phyloP scores from a whole-genome alignment of 139 green algal species.

The Picochlorum costavermella region DNA sequence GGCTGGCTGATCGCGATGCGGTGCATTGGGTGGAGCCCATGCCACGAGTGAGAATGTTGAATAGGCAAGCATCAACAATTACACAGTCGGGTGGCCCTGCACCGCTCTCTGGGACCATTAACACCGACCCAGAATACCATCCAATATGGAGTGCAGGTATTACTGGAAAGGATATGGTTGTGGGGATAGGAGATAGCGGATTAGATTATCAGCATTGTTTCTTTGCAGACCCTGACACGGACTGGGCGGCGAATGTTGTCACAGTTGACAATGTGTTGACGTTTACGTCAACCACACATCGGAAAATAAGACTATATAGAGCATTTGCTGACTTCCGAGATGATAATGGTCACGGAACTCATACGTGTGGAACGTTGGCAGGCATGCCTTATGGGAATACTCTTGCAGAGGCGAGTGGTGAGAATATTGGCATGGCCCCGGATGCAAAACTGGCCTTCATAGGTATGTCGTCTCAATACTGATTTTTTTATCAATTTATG shows the following conservation, averaged over 20 bases:
- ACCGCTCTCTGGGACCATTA: not conserved
- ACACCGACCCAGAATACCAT: constrained; percentile 28
- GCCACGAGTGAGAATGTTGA: constrained; percentile 34
- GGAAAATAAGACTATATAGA: constrained; percentile 72
- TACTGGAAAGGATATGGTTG: constrained; percentile 52
- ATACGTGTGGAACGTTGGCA: constrained; percentile 65
- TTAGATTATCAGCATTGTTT: constrained; percentile 68
- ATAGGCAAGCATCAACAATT: constrained; percentile 43
- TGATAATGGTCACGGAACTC: constrained; percentile 78
- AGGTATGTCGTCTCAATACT: not conserved
- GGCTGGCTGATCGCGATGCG: constrained; percentile 20
- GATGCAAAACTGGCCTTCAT: constrained; percentile 72
- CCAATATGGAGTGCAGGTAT: constrained; percentile 68
- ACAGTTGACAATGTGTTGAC: constrained; percentile 5
- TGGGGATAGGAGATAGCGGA: constrained; percentile 84
- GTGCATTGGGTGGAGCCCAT: constrained; percentile 41
- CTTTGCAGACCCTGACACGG: constrained; percentile 55
- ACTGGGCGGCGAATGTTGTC: constrained; percentile 4
- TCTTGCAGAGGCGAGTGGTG: not conserved
- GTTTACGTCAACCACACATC: constrained; percentile 53
- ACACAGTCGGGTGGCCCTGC: constrained; percentile 27
- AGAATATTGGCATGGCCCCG: constrained; percentile 68
- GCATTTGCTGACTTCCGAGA: constrained; percentile 56
- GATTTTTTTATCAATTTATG: not conserved
- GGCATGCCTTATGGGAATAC: constrained; percentile 29